Base-by-base conservation (phyloP, 1,284 basidiomycete genomes). In the Naganishia sp. region DNA sequence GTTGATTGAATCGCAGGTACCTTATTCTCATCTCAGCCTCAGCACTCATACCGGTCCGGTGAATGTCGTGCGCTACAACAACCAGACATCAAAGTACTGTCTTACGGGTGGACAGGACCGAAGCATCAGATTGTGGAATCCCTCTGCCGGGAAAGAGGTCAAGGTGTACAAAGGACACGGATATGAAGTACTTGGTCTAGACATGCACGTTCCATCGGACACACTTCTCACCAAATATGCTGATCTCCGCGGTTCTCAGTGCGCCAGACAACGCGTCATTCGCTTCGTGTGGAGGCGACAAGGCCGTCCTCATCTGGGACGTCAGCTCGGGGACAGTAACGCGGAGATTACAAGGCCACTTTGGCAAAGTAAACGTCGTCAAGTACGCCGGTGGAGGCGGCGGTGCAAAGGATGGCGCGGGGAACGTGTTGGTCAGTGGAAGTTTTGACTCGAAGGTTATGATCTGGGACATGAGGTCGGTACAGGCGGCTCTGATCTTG, bases 261-360 rank as follows among this genome's bases (percentile, higher is more conserved):
- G 86, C 93, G 25, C 87, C 90, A 69, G 94, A 98, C 79, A 99
- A 98, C 80, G 87, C 90, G 54, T 88, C 89, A 72, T 95, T 99
- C 73, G 94, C 90, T 1, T 94, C 90, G 2, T 92, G 90, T 31
- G 96, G 96, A 46, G 93, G 92, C 3, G 96, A 99, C 79, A 87
- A 91, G 70, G 87, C 87, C 53, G 89, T 97, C 0, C 94, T 94
- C 72, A 79, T 97, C 25, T 99, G 95, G 95, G 96, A 99, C 75
- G 95, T 99, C 9, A 86, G 88, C 11, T 87, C 88, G 16, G 95
- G 92, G 0, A 84, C 86, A 48, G 90, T 94, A 1, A 86, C 89
- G 31, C 84, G 92, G 49, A 83, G 94, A 55, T 84, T 97, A 67
- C 81, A 88, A 23, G 95, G 92, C 0, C 94, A 98, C 77, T 86